Evolutionary conservation across 2,329 filamentous ascomycete species (phyloP).

Genomic region (Stenocarpella maydis): DNA sequence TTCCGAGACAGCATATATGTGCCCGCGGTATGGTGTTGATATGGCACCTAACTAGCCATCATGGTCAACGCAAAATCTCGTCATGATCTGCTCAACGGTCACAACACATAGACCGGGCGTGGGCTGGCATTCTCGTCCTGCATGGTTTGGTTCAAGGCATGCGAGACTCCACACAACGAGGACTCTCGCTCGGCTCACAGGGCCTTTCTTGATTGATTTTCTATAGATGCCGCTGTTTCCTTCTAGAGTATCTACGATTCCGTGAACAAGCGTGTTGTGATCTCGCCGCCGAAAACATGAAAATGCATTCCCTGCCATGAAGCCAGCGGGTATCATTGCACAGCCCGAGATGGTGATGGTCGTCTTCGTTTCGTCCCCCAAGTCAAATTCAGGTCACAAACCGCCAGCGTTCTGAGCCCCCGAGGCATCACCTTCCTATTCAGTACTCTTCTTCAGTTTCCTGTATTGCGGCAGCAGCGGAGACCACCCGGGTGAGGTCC

Average conservation of each 20-base stretch:
- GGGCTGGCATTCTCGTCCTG: neutral
- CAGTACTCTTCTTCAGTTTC: constrained; percentile 19
- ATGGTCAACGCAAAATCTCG: neutral
- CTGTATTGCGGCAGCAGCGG: constrained; percentile 29
- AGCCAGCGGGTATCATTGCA: neutral
- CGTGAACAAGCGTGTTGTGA: neutral
- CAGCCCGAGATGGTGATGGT: neutral
- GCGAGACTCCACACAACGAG: neutral
- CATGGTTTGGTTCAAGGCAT: constrained; percentile 1
- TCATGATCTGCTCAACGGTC: constrained; percentile 8
- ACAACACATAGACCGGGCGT: neutral
- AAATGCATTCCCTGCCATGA: neutral
- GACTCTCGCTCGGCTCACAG: neutral
- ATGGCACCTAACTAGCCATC: neutral
- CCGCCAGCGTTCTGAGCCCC: neutral
- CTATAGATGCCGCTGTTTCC: constrained; percentile 15
- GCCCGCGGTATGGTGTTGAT: constrained; percentile 21
- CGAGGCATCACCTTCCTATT: constrained; percentile 1
- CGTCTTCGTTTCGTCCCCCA: neutral
- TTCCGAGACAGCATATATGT: constrained; percentile 25
- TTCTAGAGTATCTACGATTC: neutral
- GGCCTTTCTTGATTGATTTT: neutral
- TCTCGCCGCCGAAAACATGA: neutral
- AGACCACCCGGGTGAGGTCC: constrained; percentile 13
- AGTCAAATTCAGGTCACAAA: neutral